Conservation (phyloP, 257 asterid genomes). For the Przewalskia tangutica region DNA sequence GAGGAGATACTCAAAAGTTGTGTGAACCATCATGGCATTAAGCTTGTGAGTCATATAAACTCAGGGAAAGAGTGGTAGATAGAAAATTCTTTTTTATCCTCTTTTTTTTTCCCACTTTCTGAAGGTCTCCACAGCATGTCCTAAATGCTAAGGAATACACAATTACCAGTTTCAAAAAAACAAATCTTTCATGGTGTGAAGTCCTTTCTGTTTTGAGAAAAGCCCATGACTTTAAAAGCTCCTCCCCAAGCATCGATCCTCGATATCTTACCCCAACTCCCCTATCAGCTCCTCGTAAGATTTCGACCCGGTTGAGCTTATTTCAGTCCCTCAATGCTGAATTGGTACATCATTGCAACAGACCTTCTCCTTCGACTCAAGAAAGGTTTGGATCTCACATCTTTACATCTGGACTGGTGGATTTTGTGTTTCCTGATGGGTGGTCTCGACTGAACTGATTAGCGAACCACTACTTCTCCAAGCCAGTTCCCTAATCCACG, state of each 20-base stretch:
- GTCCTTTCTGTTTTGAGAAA: not conserved
- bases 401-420: not conserved
- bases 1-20: not conserved
- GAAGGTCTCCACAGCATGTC: no score
- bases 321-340: not conserved
- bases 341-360: not conserved
- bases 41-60: not conserved
- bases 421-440: no score
- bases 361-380: not conserved
- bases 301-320: not conserved
- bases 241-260: not conserved
- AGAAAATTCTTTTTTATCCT: no score
- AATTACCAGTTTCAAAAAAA: not conserved
- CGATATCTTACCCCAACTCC: not conserved
- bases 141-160: no score
- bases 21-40: not conserved
- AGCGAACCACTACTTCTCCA: no score
- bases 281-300: not conserved
- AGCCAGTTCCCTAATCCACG: no score
- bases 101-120: no score
- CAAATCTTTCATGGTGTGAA: not conserved
- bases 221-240: not conserved
- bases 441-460: no score
- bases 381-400: not conserved
- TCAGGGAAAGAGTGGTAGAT: not conserved